Conservation (phyloP, 73 alveolate genomes). For the Tetrahymena thermophila region DNA sequence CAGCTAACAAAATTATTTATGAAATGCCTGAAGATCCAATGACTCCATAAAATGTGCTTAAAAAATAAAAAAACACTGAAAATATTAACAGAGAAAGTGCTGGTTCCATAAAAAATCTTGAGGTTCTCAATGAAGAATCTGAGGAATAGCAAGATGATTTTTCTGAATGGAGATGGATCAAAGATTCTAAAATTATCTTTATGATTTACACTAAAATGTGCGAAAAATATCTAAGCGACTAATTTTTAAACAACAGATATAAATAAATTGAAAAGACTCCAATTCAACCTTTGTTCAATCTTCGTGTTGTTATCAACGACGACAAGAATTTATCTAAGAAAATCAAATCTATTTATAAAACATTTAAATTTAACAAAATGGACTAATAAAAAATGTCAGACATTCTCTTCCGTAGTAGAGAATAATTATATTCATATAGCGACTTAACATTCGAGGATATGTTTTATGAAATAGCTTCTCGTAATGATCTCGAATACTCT, state of each 20-base stretch:
- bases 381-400: neutral
- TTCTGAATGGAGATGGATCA: neutral
- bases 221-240: neutral
- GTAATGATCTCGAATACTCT: neutral
- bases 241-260: neutral
- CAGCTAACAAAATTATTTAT: neutral
- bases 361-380: neutral
- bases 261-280: neutral
- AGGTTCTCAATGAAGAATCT: neutral
- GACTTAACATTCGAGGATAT: neutral
- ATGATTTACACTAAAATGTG: neutral
- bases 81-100: neutral
- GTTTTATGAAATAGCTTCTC: neutral
- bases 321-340: neutral
- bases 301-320: neutral
- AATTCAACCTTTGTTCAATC: neutral
- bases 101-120: neutral
- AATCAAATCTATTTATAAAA: neutral
- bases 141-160: neutral
- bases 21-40: neutral
- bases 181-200: neutral
- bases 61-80: neutral
- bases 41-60: neutral
- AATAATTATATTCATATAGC: neutral
- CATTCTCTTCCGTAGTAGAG: neutral